Conservation (phyloP, 116 monocot genomes). For the Phalaenopsis hybrid region DNA sequence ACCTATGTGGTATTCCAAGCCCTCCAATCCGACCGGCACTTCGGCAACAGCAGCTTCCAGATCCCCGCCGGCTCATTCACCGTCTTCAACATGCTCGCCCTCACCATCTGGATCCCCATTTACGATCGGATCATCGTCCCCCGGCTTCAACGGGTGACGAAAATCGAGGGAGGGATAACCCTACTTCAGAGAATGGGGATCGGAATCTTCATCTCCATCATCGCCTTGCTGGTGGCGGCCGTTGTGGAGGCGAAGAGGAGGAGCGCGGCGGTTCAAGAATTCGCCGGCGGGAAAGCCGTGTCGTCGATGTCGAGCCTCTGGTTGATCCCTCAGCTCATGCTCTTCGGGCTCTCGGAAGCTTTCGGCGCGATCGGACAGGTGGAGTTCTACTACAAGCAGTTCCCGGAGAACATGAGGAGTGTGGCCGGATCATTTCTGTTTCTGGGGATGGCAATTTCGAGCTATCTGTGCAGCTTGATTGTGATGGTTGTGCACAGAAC, state of each 20-base stretch:
- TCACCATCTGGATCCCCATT: conserved; percentile 55
- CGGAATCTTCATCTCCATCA: conserved; percentile 34
- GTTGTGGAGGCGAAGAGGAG: conserved; percentile 32
- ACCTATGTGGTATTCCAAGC: conserved; percentile 38
- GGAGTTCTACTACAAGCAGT: conserved; percentile 84
- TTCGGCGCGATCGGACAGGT: conserved; percentile 48
- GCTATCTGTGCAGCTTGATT: conserved; percentile 39
- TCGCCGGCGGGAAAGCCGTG: conserved; percentile 3
- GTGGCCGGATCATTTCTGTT: conserved; percentile 48
- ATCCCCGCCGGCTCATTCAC: conserved; percentile 64
- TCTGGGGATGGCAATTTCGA: conserved; percentile 24
- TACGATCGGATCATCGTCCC: conserved; percentile 69
- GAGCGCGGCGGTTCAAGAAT: conserved; percentile 2
- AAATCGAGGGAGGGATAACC: conserved; percentile 37
- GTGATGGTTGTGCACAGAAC: conserved; percentile 24
- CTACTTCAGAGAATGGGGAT: conserved; percentile 65
- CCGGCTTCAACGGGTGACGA: conserved; percentile 21
- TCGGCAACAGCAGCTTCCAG: conserved; percentile 33
- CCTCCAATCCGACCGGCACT: conserved; percentile 32
- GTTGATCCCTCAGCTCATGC: conserved; percentile 41
- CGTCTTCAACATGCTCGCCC: conserved; percentile 52
- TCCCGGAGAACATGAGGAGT: conserved; percentile 82
- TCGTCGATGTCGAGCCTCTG: conserved; percentile 45
- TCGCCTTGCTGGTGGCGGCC: conserved; percentile 37
- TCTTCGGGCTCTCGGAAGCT: conserved; percentile 55